Base-by-base conservation (phyloP, 2,329 filamentous ascomycete species). In the Aspergillus ochraceus region DNA sequence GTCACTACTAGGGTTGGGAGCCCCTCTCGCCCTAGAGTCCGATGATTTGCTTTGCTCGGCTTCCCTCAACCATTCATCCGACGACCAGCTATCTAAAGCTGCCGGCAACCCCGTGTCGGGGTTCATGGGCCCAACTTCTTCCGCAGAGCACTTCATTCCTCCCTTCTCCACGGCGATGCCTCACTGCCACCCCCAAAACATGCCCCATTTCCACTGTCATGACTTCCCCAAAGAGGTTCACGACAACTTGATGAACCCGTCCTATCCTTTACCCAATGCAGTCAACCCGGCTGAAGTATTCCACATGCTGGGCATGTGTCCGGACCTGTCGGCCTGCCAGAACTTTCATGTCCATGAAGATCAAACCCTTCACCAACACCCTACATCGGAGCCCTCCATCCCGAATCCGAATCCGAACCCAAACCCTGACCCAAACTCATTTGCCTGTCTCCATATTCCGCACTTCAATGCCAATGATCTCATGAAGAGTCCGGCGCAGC, bases 281-380 rank as follows among this genome's bases (percentile, higher is more conserved):
- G 68, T 76, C 39, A 74, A 75, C 54, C 72, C 72, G 6, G 65
- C 68, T 14, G 73, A 76, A 24, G 67, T 75, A 49, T 73, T 75
- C 59, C 71, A 76, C 54, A 71, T 76, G 65, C 66, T 77, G 54
- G 71, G 71, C 10, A 68, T 72, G 60, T 74, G 73, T 49, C 64
- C 73, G 6, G 72, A 72, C 57, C 68, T 70, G 26, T 68, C 69
- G 9, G 58, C 62, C 22, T 71, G 68, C 50, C 64, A 71, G 26
- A 64, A 70, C 45, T 67, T 68, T 26, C 69, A 73, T 42, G 60
- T 67, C 19, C 60, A 65, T 39, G 64, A 66, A 17, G 62, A 64
- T 6, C 63, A 65, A 22, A 60, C 60, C 8, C 58, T 60, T 6
- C 36, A 42, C 14, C 36, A 42, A n/a, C 36, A 17, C 5, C 36